Percentiles rank a stretch among this genome's conserved stretches.
Evolutionary conservation across 208 protist genomes (phyloP).

Genomic region (Trypanosoma cruzi): DNA sequence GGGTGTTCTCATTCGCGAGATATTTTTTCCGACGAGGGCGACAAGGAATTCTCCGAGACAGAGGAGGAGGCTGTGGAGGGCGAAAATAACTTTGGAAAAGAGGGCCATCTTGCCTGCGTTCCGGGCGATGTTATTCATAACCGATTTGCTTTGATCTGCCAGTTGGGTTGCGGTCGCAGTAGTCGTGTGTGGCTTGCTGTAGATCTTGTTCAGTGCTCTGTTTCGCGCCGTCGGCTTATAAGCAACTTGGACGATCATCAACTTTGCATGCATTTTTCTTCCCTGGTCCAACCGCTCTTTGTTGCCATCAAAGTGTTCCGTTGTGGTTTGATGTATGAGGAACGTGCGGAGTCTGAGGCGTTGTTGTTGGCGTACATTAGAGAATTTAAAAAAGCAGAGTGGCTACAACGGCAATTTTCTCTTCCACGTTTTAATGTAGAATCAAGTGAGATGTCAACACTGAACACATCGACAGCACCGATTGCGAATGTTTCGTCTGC

Average conservation of each 20-base stretch:
- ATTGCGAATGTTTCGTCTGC: background rate
- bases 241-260: conserved; percentile 38
- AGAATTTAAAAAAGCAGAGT: conserved; percentile 39
- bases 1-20: background rate
- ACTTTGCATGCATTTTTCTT: conserved; percentile 37
- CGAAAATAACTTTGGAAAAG: conserved; percentile 42
- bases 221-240: conserved; percentile 45
- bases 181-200: conserved; percentile 72
- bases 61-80: conserved; percentile 3
- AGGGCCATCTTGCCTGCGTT: conserved; percentile 58
- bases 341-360: conserved; percentile 49
- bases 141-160: conserved; percentile 51
- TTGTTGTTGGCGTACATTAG: conserved; percentile 53
- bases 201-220: conserved; percentile 55
- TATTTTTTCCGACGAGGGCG: background rate
- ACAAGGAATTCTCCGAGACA: background rate
- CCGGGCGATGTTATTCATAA: conserved; percentile 65
- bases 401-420: conserved; percentile 27
- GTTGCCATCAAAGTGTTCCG: conserved; percentile 79
- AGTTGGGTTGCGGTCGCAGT: conserved; percentile 54
- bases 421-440: background rate
- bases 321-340: conserved; percentile 43
- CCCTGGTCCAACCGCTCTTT: conserved; percentile 43
- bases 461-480: background rate
- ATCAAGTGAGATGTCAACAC: background rate